A percentile compares a stretch with the other conserved stretches of the same genome.
phyloP scores from a whole-genome alignment of 352 stramenopile genomes.

The Pythium myriotylum region DNA sequence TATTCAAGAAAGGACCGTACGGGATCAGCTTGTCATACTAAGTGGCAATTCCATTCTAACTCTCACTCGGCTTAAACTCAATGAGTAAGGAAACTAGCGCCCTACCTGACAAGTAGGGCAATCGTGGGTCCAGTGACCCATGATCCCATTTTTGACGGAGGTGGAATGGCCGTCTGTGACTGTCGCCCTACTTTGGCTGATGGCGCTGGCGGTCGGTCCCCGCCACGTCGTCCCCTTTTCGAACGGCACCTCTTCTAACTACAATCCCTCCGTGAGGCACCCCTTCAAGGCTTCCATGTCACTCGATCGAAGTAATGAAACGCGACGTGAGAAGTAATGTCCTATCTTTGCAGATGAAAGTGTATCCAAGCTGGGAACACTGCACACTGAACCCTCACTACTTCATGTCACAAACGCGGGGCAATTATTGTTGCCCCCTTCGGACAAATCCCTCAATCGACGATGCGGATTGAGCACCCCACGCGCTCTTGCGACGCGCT shows the following conservation, averaged over 20 bases:
- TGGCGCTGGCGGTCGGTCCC: conserved; percentile 29
- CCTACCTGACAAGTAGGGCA: conserved; percentile 86
- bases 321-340: too few relatives aligned
- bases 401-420: background rate
- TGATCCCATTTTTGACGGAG: conserved; percentile 77
- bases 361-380: background rate
- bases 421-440: conserved; percentile 17
- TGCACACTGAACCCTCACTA: too few relatives aligned
- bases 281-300: conserved; percentile 9
- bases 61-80: conserved; percentile 84
- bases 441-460: background rate
- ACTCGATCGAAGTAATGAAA: conserved; percentile 3
- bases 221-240: conserved; percentile 18
- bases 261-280: too few relatives aligned
- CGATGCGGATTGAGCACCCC: background rate
- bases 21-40: conserved; percentile 9
- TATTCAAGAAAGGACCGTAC: conserved; percentile 15
- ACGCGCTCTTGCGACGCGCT: too few relatives aligned
- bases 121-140: conserved; percentile 45
- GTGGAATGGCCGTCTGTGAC: conserved; percentile 66
- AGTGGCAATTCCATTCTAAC: background rate
- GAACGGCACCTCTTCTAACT: too few relatives aligned
- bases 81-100: conserved; percentile 93
- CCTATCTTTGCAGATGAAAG: background rate
- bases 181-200: conserved; percentile 41